Base-by-base conservation (phyloP, 1,139 yeast species). In the Yamadazyma trypodendri region DNA sequence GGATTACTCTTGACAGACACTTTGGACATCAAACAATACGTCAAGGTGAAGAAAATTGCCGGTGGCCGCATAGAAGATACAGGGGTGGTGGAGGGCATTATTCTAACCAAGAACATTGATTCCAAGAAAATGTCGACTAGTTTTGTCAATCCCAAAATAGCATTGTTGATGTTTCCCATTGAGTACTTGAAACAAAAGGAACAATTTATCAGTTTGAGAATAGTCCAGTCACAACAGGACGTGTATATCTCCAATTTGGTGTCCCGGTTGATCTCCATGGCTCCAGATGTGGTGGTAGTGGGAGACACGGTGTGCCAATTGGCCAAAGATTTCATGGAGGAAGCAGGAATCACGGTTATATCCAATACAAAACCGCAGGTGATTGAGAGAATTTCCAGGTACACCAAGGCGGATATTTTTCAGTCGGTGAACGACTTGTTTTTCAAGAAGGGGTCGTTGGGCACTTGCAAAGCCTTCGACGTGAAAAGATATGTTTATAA, bases 21-120 rank as follows among this genome's bases (percentile, higher is more conserved):
- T 4, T 72, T 89, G 44, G 97, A 94, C 55, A 81, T 90, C 37
- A 75, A 94, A 27, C 94, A 86, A 47, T 90, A 88, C 58, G 81
- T 92, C 34, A 94, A 94, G 55, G 72, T 92, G 34, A 94, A 92
- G 54, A 75, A 89, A 44, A 78, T 90, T 10, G 72, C 83, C 1
- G 98, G 98, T 0, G 92, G 92, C 0, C 58, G 65, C 1, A 69
- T 78, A 7, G 67, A 68, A 12, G 82, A 84, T 34, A 79, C 95
- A 0, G 63, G 65, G 25, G 75, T 79, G 31, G 60, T 90, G 12
- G 81, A 85, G 52, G 99, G 98, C 1, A 63, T 88, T 6, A 84
- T 87, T 10, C 88, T 90, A 60, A 85, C 97, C 0, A 89, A 90
- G 48, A 79, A 83, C 23, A 67, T 90, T 28, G 95, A 96, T n/a